Percentiles rank a stretch among this genome's conserved stretches.
These are phyloP conservation scores for Rhynchospora breviuscula DNA, from an alignment of 176 grass and related monocot species.

Conservation along the genomic window DNA sequence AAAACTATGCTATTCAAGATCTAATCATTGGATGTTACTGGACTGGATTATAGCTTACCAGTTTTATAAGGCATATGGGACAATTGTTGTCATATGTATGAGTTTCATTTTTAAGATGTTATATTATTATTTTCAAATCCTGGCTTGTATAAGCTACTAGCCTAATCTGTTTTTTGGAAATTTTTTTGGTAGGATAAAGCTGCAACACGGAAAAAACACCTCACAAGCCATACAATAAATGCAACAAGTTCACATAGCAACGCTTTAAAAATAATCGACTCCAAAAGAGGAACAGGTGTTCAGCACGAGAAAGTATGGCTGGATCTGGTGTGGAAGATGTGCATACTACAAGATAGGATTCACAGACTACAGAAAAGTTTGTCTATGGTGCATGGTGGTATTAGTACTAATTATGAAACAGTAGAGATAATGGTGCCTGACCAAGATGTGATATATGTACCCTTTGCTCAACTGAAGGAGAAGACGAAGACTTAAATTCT, in stretches of 20 bases:
- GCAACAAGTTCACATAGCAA: slow-evolving; percentile 1
- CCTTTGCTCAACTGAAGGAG: slow-evolving; percentile 54
- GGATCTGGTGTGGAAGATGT: slow-evolving; percentile 49
- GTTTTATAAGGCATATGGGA: background rate
- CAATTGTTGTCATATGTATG: background rate
- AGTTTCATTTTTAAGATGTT: background rate
- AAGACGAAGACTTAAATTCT: slow-evolving; percentile 35
- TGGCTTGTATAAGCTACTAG: background rate
- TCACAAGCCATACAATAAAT: slow-evolving; percentile 12
- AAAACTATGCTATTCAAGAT: background rate
- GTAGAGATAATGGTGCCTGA: slow-evolving; percentile 3
- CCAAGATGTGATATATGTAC: slow-evolving; percentile 54
- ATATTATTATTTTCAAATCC: slow-evolving; percentile 1
- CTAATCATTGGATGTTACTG: background rate
- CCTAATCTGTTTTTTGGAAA: slow-evolving; percentile 8
- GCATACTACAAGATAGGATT: slow-evolving; percentile 48
- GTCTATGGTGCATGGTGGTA: slow-evolving; percentile 13
- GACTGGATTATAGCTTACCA: background rate
- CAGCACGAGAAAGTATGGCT: slow-evolving; percentile 40
- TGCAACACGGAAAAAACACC: slow-evolving; percentile 20
- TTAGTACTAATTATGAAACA: background rate
- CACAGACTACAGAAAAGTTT: slow-evolving; percentile 55
- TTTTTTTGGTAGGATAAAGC: slow-evolving; percentile 43
- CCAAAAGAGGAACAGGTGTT: background rate
- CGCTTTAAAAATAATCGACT: background rate